These are phyloP conservation scores for Marasmius fiardii DNA, from an alignment of 1,284 basidiomycete species.

Conservation along the genomic window DNA sequence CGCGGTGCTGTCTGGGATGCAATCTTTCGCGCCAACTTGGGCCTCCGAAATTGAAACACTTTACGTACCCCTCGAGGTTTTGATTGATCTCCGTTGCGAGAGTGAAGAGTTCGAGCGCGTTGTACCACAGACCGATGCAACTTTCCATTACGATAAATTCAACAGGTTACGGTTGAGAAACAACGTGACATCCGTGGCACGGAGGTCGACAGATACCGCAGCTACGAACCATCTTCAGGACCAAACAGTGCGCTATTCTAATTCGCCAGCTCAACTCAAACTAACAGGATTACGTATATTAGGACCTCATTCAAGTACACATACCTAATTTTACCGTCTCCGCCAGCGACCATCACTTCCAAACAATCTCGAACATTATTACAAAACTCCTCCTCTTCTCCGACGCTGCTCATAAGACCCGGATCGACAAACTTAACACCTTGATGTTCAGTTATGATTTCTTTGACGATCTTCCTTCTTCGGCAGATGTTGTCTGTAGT, in stretches of 20 bases:
- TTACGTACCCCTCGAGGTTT: slow-evolving; percentile 83
- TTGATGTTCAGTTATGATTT: slow-evolving; percentile 89
- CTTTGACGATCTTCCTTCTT: slow-evolving; percentile 69
- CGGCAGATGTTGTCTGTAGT: slow-evolving; percentile 67
- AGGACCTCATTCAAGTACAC: slow-evolving; percentile 82
- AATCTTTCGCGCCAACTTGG: slow-evolving; percentile 80
- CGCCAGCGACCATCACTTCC: slow-evolving; percentile 84
- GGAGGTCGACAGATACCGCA: slow-evolving; percentile 26
- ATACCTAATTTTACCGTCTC: slow-evolving; percentile 89
- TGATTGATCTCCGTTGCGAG: slow-evolving; percentile 83
- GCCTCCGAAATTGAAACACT: slow-evolving; percentile 36
- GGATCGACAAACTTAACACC: slow-evolving; percentile 77
- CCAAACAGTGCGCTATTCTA: slow-evolving; percentile 59
- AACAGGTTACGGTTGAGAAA: slow-evolving; percentile 86
- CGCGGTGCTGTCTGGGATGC: slow-evolving; percentile 74
- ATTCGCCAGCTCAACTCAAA: background rate
- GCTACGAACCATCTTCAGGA: slow-evolving; percentile 70
- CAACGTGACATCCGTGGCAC: slow-evolving; percentile 49
- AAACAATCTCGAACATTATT: slow-evolving; percentile 85
- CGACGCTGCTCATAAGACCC: slow-evolving; percentile 80
- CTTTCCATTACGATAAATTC: slow-evolving; percentile 91
- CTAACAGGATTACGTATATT: slow-evolving; percentile 3
- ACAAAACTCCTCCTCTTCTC: slow-evolving; percentile 87
- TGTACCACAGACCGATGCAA: slow-evolving; percentile 86
- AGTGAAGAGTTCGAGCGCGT: slow-evolving; percentile 84